Percentiles rank a stretch among this genome's conserved stretches.
Evolutionary conservation across 495 filamentous ascomycete species (phyloP).

Genomic region (Hypoxylon crocopeplum): DNA sequence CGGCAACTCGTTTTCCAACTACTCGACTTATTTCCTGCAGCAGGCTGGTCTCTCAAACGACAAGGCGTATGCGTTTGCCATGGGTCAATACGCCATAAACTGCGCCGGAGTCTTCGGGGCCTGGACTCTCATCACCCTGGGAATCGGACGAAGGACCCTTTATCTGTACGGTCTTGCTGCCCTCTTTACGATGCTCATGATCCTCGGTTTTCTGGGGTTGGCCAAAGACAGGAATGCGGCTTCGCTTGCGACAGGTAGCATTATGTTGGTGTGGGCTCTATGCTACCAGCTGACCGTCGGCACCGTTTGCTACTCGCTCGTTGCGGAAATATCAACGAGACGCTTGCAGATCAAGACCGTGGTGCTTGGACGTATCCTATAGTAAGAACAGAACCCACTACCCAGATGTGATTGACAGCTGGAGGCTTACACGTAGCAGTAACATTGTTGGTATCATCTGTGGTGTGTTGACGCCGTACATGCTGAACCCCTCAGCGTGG

Average conservation of each 20-base stretch:
- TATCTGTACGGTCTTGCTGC: constrained; percentile 73
- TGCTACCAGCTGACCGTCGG: constrained; percentile 80
- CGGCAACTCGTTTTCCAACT: constrained; percentile 81
- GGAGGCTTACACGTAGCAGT: constrained; percentile 19
- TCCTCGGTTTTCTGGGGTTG: constrained; percentile 77
- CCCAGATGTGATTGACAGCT: background rate
- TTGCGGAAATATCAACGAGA: constrained; percentile 75
- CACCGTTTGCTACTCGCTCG: constrained; percentile 79
- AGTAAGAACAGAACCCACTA: constrained; percentile 49
- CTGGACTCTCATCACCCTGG: constrained; percentile 74
- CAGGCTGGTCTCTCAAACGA: constrained; percentile 69
- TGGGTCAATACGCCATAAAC: constrained; percentile 79
- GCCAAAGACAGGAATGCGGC: constrained; percentile 61
- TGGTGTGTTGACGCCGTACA: constrained; percentile 74
- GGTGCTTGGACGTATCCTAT: constrained; percentile 67
- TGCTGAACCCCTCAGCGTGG: constrained; percentile 78
- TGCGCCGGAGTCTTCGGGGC: constrained; percentile 75
- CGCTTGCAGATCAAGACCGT: constrained; percentile 81
- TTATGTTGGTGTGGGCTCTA: constrained; percentile 76
- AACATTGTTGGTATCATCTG: constrained; percentile 50
- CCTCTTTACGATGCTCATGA: constrained; percentile 69
- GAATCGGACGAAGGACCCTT: constrained; percentile 72
- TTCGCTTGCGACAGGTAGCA: constrained; percentile 70
- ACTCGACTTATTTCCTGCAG: constrained; percentile 78
- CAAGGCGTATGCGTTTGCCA: constrained; percentile 71